Evolutionary conservation across 148 eudicot species (phyloP).

Genomic region (Rhododendron ovatum): DNA sequence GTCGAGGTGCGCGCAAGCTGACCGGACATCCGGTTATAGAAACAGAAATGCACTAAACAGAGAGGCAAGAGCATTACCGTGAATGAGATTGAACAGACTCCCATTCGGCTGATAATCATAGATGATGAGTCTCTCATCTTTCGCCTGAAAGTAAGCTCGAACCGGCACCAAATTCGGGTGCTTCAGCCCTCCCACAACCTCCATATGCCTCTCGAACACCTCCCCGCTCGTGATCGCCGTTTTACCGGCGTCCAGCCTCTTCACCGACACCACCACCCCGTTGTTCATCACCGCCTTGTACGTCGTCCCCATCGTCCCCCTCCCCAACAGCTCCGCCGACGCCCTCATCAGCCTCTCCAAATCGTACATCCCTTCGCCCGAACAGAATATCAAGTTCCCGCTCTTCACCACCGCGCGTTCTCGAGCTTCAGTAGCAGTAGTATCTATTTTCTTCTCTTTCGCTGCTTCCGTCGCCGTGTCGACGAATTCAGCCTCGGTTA

Average conservation of each 20-base stretch:
- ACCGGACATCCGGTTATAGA: too few relatives aligned
- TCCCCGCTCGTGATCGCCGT: slow-evolving; percentile 42
- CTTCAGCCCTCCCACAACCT: slow-evolving; percentile 51
- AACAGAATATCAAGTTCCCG: slow-evolving; percentile 55
- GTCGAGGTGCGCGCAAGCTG: too few relatives aligned
- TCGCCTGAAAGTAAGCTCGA: slow-evolving; percentile 77
- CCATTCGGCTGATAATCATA: slow-evolving; percentile 87
- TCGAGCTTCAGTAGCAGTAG: neutral
- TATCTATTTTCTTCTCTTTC: slow-evolving; percentile 8
- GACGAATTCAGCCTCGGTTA: neutral
- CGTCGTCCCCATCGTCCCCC: slow-evolving; percentile 78
- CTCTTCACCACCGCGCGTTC: slow-evolving; percentile 21
- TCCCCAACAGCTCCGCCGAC: slow-evolving; percentile 83
- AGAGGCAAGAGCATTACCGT: slow-evolving; percentile 39
- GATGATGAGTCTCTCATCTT: slow-evolving; percentile 63
- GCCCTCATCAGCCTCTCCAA: slow-evolving; percentile 81
- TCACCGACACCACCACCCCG: slow-evolving; percentile 59
- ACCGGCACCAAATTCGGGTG: slow-evolving; percentile 87
- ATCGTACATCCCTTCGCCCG: slow-evolving; percentile 45
- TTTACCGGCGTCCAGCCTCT: slow-evolving; percentile 68
- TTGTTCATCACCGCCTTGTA: slow-evolving; percentile 75
- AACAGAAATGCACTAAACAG: neutral
- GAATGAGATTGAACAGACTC: slow-evolving; percentile 77
- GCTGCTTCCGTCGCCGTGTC: neutral
- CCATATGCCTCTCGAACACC: slow-evolving; percentile 63